Evolutionary conservation across 306 rosid genomes (phyloP), one percentile per base, ranked within the genome.

Genomic region (Coriaria nepalensis): DNA sequence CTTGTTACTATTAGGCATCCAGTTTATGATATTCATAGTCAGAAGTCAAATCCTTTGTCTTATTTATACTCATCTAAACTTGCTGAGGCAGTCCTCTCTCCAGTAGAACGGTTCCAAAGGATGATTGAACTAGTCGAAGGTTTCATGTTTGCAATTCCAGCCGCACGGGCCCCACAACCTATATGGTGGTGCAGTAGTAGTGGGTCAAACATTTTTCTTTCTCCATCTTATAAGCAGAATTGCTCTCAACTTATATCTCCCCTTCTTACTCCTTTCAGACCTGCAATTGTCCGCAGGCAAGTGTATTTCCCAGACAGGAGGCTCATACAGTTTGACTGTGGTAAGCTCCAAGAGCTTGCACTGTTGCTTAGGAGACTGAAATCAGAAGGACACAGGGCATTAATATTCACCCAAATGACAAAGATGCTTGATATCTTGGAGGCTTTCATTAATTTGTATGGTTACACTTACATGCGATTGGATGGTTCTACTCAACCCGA

Each of bases 401-500:
- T 90, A 56, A 81, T 90, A 68, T 90, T 90, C 65, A 90, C 95
- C 46, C 98, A 90, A 59, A 90, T 90, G 98, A 90, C 95, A 10
- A 90, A 90, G 82, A 84, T 90, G 95, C 98, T 90, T 52, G 98
- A 90, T 55, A 42, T 77, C 65, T 69, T 90, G 78, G 98, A 90
- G 77, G 93, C 93, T 20, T 90, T 90, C 68, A 85, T 90, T 65
- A 90, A 71, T 77, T 69, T 90, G 76, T 90, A 90, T 73, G 98
- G 98, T 62, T 90, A 90, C 62, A 90, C 95, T 29, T 90, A 90
- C 74, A 82, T 90, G 95, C 87, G 98, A 13, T 80, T 90, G 43
- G 95, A 90, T 71, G 98, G 98, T 37, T 90, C 98, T 43, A 90
- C 98, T 55, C 95, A 66, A 45, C 98, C 98, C 5, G 95, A 85